Evolutionary conservation across 2,329 filamentous ascomycete genomes (phyloP).

Genomic region (Colletotrichum neosansevieriae): DNA sequence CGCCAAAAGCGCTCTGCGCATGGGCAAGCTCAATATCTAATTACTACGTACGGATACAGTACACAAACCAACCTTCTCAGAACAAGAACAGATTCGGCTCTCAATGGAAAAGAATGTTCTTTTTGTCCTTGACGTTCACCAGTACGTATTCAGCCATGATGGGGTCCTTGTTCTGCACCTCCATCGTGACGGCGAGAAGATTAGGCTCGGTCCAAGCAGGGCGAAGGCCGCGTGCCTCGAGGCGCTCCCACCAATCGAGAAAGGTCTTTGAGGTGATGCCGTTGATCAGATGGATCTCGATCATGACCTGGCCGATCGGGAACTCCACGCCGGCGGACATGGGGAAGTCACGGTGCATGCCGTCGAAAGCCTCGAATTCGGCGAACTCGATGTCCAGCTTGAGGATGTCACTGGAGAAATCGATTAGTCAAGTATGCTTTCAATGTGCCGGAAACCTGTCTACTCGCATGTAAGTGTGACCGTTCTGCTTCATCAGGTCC

Average conservation of each 20-base stretch:
- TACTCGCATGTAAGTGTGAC: conserved; percentile 50
- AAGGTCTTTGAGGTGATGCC: conserved; percentile 33
- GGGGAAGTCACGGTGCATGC: conserved; percentile 42
- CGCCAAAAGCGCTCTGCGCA: no score
- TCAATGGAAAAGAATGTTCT: conserved; percentile 31
- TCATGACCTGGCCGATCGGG: conserved; percentile 42
- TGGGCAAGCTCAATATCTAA: no score
- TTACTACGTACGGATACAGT: no score
- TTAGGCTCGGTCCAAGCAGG: conserved; percentile 45
- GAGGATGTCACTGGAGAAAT: conserved; percentile 49
- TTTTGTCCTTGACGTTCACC: conserved; percentile 42
- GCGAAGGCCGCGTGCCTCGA: conserved; percentile 43
- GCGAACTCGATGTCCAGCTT: conserved; percentile 56
- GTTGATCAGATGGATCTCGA: conserved; percentile 41
- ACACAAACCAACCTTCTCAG: no score
- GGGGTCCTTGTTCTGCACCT: conserved; percentile 31
- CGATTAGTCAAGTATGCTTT: no score
- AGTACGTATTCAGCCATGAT: conserved; percentile 43
- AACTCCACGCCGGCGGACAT: conserved; percentile 24
- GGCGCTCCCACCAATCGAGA: conserved; percentile 44
- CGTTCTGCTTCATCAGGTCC: conserved; percentile 53
- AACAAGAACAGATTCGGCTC: no score
- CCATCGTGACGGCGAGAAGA: conserved; percentile 40
- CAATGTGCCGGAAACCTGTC: no score
- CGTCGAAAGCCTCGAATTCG: conserved; percentile 50